Conservation (phyloP, 768 basidiomycete species). For the Tulasnella sp. region DNA sequence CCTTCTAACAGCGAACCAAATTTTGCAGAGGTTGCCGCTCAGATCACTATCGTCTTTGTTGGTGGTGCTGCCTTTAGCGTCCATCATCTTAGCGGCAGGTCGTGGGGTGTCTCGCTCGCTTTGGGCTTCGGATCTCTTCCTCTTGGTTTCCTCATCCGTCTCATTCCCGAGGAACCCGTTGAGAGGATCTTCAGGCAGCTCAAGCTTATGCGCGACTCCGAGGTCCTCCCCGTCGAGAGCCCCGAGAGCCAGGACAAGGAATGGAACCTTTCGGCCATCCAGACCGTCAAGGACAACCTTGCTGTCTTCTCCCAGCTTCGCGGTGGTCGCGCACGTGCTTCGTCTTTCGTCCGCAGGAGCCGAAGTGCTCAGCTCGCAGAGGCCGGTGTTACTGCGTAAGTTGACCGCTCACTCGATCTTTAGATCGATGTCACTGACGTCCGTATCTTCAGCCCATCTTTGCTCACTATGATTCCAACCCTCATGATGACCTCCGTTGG, state of each 20-base stretch:
- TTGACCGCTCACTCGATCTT: constrained; percentile 28
- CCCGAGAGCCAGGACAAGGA: constrained; percentile 45
- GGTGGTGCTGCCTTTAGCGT: constrained; percentile 92
- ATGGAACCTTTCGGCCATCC: constrained; percentile 71
- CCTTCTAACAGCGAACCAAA: neutral
- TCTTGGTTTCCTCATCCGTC: constrained; percentile 73
- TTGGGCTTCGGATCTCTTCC: constrained; percentile 86
- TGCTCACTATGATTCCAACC: constrained; percentile 72
- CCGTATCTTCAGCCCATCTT: constrained; percentile 50
- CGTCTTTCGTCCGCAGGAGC: constrained; percentile 79
- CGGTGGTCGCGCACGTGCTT: constrained; percentile 82
- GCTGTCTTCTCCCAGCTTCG: constrained; percentile 75
- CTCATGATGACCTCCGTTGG: constrained; percentile 71
- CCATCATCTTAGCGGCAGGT: constrained; percentile 65
- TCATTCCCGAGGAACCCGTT: constrained; percentile 75
- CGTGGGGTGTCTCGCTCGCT: constrained; percentile 92
- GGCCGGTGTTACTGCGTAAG: constrained; percentile 39
- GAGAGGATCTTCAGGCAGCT: constrained; percentile 55
- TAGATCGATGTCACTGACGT: constrained; percentile 26
- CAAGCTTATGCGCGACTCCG: constrained; percentile 59
- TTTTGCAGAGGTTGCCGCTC: constrained; percentile 71
- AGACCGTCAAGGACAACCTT: constrained; percentile 81
- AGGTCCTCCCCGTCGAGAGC: constrained; percentile 58
- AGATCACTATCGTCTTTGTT: constrained; percentile 84
- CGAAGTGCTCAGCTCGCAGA: constrained; percentile 53